A percentile compares a stretch with the other conserved stretches of the same genome.
Conservation (phyloP, 2,329 filamentous ascomycete species). For the Zalaria obscura region DNA sequence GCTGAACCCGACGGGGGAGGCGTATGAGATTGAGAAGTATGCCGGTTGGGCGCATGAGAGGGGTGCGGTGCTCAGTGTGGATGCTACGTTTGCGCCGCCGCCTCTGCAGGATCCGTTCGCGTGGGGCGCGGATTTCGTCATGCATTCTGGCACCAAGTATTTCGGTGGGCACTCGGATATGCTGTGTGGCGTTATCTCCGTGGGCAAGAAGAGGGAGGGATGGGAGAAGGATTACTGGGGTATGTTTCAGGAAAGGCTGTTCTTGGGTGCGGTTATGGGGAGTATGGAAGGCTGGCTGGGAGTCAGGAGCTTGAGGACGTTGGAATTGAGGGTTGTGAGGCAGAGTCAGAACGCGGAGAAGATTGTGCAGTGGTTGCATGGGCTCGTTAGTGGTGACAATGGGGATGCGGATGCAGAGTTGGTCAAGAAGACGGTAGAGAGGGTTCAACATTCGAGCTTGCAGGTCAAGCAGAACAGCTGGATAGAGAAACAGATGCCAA, state of each 20-base stretch:
- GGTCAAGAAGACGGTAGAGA: slow-evolving; percentile 41
- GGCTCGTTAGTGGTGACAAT: slow-evolving; percentile 26
- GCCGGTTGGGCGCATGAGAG: slow-evolving; percentile 55
- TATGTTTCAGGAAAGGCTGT: slow-evolving; percentile 56
- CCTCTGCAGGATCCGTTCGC: slow-evolving; percentile 74
- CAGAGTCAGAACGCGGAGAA: slow-evolving; percentile 58
- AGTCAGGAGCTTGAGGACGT: slow-evolving; percentile 68
- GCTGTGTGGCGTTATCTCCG: slow-evolving; percentile 70
- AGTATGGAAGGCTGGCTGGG: slow-evolving; percentile 87
- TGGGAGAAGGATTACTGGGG: slow-evolving; percentile 39
- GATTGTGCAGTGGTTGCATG: slow-evolving; percentile 59
- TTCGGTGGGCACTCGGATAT: slow-evolving; percentile 90
- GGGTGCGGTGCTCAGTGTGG: slow-evolving; percentile 68
- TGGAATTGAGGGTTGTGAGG: slow-evolving; percentile 66
- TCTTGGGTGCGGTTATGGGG: slow-evolving; percentile 73
- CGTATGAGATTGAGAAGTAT: slow-evolving; percentile 57
- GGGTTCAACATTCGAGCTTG: slow-evolving; percentile 64
- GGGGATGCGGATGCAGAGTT: slow-evolving; percentile 26
- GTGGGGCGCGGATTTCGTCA: slow-evolving; percentile 69
- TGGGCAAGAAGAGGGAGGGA: slow-evolving; percentile 31
- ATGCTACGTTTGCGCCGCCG: slow-evolving; percentile 86
- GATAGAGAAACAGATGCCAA: slow-evolving; percentile 79
- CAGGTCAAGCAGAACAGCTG: slow-evolving; percentile 56
- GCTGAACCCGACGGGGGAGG: slow-evolving; percentile 77
- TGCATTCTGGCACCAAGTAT: slow-evolving; percentile 95